Conservation (phyloP, 2,329 filamentous ascomycete genomes). For the Bisporella sp. region DNA sequence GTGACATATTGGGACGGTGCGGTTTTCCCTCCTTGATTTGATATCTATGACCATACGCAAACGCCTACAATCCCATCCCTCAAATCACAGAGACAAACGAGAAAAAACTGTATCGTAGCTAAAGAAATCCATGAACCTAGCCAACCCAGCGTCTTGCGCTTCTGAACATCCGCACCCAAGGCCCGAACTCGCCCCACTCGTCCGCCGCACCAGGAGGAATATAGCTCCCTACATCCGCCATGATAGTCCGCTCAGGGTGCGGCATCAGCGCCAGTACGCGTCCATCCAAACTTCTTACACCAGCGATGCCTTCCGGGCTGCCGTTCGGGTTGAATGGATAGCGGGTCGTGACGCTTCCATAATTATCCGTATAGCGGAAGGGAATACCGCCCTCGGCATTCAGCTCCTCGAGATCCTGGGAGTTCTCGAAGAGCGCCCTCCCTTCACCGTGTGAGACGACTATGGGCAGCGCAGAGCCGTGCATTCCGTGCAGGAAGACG, state of each 20-base stretch:
- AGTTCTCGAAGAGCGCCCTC: slow-evolving; percentile 61
- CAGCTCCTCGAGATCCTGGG: slow-evolving; percentile 45
- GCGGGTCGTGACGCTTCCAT: slow-evolving; percentile 62
- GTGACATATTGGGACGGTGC: no score
- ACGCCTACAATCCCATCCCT: no score
- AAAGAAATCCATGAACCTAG: slow-evolving; percentile 24
- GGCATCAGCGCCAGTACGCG: slow-evolving; percentile 68
- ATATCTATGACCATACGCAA: no score
- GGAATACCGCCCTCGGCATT: slow-evolving; percentile 63
- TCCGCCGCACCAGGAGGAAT: slow-evolving; percentile 46
- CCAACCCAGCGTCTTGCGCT: slow-evolving; percentile 64
- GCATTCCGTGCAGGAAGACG: slow-evolving; percentile 91
- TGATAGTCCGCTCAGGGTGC: slow-evolving; percentile 63
- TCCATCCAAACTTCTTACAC: slow-evolving; percentile 57
- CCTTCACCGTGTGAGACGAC: slow-evolving; percentile 90
- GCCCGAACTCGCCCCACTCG: slow-evolving; percentile 63
- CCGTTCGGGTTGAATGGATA: slow-evolving; percentile 87
- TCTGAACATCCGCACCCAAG: slow-evolving; percentile 66
- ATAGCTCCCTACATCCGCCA: slow-evolving; percentile 62
- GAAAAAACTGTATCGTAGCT: no score
- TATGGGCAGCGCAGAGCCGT: slow-evolving; percentile 73
- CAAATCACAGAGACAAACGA: no score
- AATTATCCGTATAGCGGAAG: slow-evolving; percentile 81
- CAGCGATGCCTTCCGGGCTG: slow-evolving; percentile 61
- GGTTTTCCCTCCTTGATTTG: no score